Evolutionary conservation across 2,329 filamentous ascomycete species (phyloP).

Genomic region (Fonsecaea erecta): DNA sequence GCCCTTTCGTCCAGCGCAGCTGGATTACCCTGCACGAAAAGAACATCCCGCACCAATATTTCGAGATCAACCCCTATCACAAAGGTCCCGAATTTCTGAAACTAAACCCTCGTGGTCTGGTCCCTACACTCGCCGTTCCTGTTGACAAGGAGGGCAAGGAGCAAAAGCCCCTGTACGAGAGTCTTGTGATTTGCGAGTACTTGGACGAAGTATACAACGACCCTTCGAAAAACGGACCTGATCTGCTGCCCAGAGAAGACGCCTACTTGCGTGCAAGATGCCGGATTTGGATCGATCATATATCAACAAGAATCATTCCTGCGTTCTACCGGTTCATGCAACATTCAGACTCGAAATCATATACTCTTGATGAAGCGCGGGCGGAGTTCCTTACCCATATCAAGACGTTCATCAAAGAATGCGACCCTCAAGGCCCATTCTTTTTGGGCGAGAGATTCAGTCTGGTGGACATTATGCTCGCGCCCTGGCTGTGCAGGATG

Average conservation of each 20-base stretch:
- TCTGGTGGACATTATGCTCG: constrained; percentile 71
- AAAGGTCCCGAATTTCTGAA: constrained; percentile 71
- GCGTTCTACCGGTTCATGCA: constrained; percentile 68
- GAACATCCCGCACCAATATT: constrained; percentile 73
- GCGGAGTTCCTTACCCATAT: constrained; percentile 63
- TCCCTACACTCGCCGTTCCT: constrained; percentile 66
- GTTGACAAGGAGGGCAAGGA: constrained; percentile 46
- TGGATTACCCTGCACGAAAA: constrained; percentile 79
- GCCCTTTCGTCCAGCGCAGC: constrained; percentile 66
- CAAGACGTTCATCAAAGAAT: constrained; percentile 65
- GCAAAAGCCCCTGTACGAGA: constrained; percentile 68
- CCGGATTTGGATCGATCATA: constrained; percentile 76
- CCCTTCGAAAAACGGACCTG: constrained; percentile 46
- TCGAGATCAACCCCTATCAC: constrained; percentile 78
- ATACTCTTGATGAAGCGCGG: constrained; percentile 59
- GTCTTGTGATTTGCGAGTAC: constrained; percentile 73
- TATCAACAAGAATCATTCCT: constrained; percentile 69
- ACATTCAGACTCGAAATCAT: constrained; percentile 47
- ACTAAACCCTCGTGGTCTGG: constrained; percentile 75
- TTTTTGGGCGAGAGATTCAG: constrained; percentile 69
- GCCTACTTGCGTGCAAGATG: constrained; percentile 68
- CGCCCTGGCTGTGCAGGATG: constrained; percentile 72
- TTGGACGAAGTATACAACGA: constrained; percentile 71
- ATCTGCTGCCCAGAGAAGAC: constrained; percentile 62
- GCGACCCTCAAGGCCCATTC: constrained; percentile 66